These are phyloP conservation scores for Dryas integrifolia DNA, from an alignment of 331 rosid species.

Conservation along the genomic window DNA sequence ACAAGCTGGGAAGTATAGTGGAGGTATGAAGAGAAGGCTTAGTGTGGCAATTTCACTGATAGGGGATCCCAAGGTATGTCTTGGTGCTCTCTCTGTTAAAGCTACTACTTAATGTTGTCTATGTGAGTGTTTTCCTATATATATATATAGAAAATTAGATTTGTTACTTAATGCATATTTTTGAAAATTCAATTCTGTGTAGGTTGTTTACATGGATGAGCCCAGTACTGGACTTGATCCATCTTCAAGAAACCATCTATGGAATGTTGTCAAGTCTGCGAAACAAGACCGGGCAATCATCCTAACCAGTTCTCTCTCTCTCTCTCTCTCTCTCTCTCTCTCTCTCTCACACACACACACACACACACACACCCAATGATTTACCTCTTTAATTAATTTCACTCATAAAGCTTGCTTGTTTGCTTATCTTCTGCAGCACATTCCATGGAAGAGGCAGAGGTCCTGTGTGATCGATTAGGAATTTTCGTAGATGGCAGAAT, in stretches of 20 bases:
- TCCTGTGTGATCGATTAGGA: constrained; percentile 68
- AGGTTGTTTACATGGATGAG: constrained; percentile 91
- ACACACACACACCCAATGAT: too few relatives aligned
- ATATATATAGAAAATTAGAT: background rate
- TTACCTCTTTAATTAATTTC: background rate
- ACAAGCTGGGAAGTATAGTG: constrained; percentile 73
- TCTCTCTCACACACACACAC: too few relatives aligned
- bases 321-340: background rate
- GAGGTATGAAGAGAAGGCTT: constrained; percentile 90
- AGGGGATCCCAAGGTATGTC: constrained; percentile 61
- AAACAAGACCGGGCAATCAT: constrained; percentile 72
- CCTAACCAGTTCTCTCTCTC: constrained; percentile 52
- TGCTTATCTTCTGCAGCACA: constrained; percentile 48
- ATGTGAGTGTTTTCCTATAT: too few relatives aligned
- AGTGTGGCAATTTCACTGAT: constrained; percentile 78
- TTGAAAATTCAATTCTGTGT: too few relatives aligned
- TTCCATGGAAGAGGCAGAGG: constrained; percentile 89
- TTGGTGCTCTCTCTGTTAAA: background rate
- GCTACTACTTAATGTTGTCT: background rate
- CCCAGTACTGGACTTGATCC: constrained; percentile 82
- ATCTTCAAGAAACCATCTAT: constrained; percentile 68
- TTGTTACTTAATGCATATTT: too few relatives aligned
- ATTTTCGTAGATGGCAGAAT: constrained; percentile 62
- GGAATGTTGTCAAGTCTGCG: constrained; percentile 74
- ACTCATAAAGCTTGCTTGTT: constrained; percentile 7